Conservation (phyloP, 768 basidiomycete species). For the Leccinum aurantiacum region DNA sequence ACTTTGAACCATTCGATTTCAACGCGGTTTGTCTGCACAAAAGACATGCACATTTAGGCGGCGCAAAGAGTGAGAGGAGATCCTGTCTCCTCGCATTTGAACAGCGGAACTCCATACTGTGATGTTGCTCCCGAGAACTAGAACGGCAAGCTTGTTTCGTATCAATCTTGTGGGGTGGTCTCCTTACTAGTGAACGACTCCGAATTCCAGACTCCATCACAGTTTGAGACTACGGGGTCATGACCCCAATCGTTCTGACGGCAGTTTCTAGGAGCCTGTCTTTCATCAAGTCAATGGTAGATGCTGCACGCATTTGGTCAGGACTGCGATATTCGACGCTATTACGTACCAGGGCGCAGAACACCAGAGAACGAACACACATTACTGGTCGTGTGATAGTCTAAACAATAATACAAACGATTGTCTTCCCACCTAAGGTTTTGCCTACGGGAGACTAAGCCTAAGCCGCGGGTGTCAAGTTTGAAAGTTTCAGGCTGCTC, state of each 20-base stretch:
- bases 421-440: no score
- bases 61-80: neutral
- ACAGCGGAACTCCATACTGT: neutral
- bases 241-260: neutral
- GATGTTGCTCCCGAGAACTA: neutral
- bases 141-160: neutral
- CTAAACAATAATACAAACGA: neutral
- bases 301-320: neutral
- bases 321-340: neutral
- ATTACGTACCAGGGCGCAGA: neutral
- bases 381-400: neutral
- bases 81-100: neutral
- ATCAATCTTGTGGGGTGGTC: neutral
- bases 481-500: neutral
- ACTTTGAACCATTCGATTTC: neutral
- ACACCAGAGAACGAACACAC: neutral
- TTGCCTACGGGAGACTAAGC: no score
- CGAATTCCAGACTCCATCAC: neutral
- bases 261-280: neutral
- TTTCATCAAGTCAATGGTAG: neutral
- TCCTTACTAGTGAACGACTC: neutral
- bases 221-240: neutral
- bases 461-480: neutral
- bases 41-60: neutral
- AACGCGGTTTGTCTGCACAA: neutral